Evolutionary conservation across 257 asterid genomes (phyloP).

Genomic region (Ocimum tenuiflorum): DNA sequence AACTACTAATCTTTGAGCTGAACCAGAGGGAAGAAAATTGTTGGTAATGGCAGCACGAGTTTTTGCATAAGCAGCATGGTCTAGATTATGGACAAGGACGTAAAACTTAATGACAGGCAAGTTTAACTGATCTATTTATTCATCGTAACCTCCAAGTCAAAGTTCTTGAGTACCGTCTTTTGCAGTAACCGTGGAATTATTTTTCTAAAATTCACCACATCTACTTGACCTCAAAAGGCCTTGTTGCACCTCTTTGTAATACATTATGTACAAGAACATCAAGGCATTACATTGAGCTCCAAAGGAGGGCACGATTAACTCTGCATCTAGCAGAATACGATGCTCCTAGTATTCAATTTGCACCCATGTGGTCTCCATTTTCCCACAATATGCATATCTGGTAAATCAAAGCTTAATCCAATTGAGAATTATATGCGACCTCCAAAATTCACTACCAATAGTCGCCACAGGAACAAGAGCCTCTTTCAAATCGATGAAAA

Average conservation of each 20-base stretch:
- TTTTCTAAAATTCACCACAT: neutral
- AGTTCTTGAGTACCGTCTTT: neutral
- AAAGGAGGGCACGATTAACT: neutral
- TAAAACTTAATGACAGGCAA: too few relatives aligned
- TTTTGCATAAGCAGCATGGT: too few relatives aligned
- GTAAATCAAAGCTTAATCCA: conserved; percentile 4
- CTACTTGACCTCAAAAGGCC: neutral
- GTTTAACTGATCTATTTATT: too few relatives aligned
- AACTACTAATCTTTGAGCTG: too few relatives aligned
- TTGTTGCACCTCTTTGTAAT: neutral
- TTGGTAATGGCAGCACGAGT: too few relatives aligned
- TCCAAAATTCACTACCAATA: conserved; percentile 45
- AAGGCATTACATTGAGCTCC: neutral
- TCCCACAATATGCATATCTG: neutral
- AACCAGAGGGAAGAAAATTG: too few relatives aligned
- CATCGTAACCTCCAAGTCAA: neutral
- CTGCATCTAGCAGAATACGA: neutral
- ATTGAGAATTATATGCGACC: neutral
- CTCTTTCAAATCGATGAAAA: conserved; percentile 64
- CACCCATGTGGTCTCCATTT: neutral
- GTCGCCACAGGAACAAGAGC: conserved; percentile 64
- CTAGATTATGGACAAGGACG: too few relatives aligned
- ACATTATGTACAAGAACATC: neutral
- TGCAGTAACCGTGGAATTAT: neutral
- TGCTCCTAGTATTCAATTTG: neutral